Evolutionary conservation across 2,329 filamentous ascomycete species (phyloP).

Genomic region (Epichloe glyceriae): DNA sequence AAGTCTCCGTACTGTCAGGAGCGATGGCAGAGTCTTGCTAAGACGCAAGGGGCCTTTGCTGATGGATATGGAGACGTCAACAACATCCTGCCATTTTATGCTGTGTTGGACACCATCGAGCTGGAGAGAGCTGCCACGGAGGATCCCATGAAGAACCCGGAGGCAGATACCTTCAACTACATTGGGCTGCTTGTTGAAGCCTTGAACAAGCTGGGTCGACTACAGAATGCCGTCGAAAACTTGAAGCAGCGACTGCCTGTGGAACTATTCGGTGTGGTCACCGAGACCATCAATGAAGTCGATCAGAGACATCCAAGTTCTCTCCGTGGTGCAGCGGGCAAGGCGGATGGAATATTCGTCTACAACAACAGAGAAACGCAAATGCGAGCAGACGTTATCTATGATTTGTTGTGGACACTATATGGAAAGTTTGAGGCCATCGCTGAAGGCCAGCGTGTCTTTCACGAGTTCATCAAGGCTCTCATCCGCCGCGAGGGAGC

Average conservation of each 20-base stretch:
- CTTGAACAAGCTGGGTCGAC: slow-evolving; percentile 73
- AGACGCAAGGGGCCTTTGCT: slow-evolving; percentile 44
- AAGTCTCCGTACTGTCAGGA: slow-evolving; percentile 97
- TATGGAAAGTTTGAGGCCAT: slow-evolving; percentile 98
- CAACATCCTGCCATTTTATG: slow-evolving; percentile 40
- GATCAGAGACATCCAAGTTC: slow-evolving; percentile 86
- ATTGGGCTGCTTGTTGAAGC: slow-evolving; percentile 78
- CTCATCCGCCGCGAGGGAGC: slow-evolving; percentile 71
- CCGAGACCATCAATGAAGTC: slow-evolving; percentile 88
- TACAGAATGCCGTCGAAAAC: slow-evolving; percentile 77
- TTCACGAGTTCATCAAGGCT: slow-evolving; percentile 82
- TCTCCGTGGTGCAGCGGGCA: slow-evolving; percentile 42
- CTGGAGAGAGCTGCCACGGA: slow-evolving; percentile 55
- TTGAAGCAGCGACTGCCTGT: slow-evolving; percentile 89
- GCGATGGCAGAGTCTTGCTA: slow-evolving; percentile 75
- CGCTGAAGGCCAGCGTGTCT: slow-evolving; percentile 82
- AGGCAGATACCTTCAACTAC: slow-evolving; percentile 91
- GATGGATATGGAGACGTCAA: slow-evolving; percentile 35
- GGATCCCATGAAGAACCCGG: slow-evolving; percentile 84
- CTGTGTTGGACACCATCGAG: slow-evolving; percentile 48
- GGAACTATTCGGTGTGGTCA: slow-evolving; percentile 85
- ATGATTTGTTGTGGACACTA: slow-evolving; percentile 81
- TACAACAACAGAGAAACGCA: slow-evolving; percentile 60
- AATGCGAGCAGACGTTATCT: slow-evolving; percentile 71
- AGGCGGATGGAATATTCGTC: slow-evolving; percentile 44